Evolutionary conservation across 352 stramenopile species (phyloP).

Genomic region (Elongisporangium undulatum): DNA sequence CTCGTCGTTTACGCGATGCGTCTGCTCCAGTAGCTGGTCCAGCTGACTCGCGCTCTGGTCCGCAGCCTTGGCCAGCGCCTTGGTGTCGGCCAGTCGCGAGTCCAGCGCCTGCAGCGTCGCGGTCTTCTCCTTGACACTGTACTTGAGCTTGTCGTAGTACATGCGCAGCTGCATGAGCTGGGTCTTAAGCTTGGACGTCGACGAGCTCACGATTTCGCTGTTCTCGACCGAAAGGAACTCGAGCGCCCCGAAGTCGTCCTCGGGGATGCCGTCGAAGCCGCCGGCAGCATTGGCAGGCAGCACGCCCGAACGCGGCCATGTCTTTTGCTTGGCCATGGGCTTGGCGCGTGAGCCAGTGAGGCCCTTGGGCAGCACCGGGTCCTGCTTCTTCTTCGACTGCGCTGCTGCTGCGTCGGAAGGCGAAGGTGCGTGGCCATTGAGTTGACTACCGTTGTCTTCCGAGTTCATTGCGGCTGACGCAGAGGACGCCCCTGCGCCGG

Average conservation of each 20-base stretch:
- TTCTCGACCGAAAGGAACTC: conserved; percentile 62
- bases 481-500: not conserved
- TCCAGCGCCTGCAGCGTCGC: conserved; percentile 44
- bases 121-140: conserved; percentile 47
- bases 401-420: not conserved
- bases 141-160: conserved; percentile 76
- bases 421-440: not conserved
- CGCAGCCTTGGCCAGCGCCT: conserved; percentile 31
- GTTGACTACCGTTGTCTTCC: not conserved
- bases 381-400: conserved; percentile 2
- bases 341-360: not conserved
- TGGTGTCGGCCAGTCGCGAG: conserved; percentile 51
- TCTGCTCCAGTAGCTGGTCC: conserved; percentile 64
- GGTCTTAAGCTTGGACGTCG: conserved; percentile 46
- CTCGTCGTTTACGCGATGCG: conserved; percentile 53
- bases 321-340: not conserved
- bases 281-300: not conserved
- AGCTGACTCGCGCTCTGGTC: conserved; percentile 48
- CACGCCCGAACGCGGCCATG: not conserved
- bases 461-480: not conserved
- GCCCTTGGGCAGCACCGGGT: conserved; percentile 12
- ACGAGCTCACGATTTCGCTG: conserved; percentile 42
- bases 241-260: conserved; percentile 45
- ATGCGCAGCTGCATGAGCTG: conserved; percentile 67
- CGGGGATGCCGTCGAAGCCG: conserved; percentile 15